Conservation (phyloP, 129 eudicot species). For the Helianthus tuberosus region DNA sequence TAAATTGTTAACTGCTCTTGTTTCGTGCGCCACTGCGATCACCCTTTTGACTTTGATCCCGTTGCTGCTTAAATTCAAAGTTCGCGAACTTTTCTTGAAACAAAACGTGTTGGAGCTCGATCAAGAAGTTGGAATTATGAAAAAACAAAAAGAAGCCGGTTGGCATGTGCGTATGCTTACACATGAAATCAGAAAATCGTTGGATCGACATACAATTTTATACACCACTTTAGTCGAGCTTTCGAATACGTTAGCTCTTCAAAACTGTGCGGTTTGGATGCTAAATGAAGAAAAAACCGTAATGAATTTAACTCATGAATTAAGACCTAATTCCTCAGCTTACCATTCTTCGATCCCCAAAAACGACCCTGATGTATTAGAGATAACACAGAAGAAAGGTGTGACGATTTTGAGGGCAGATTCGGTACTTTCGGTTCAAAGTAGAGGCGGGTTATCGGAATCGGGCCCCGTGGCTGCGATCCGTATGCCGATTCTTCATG, state of each 20-base stretch:
- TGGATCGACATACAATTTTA: constrained; percentile 70
- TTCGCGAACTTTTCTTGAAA: constrained; percentile 67
- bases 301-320: constrained; percentile 72
- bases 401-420: constrained; percentile 59
- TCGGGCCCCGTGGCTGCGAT: constrained; percentile 85
- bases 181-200: constrained; percentile 76
- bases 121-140: constrained; percentile 83
- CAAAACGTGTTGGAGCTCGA: constrained; percentile 84
- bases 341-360: constrained; percentile 45
- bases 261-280: constrained; percentile 91
- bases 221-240: constrained; percentile 82
- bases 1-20: constrained; percentile 74
- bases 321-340: constrained; percentile 37
- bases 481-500: constrained; percentile 87
- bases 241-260: constrained; percentile 69
- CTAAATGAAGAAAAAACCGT: constrained; percentile 48
- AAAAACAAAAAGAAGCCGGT: constrained; percentile 75
- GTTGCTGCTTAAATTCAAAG: constrained; percentile 71
- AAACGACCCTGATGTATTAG: constrained; percentile 68
- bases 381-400: constrained; percentile 63
- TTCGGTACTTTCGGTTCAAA: constrained; percentile 61
- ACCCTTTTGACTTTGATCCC: constrained; percentile 79
- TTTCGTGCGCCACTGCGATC: constrained; percentile 82
- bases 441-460: constrained; percentile 60
- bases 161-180: constrained; percentile 80